Percentiles rank a stretch among this genome's conserved stretches.
phyloP scores from a whole-genome alignment of 192 early-diverging fungal species.

The Backusella macrospora region DNA sequence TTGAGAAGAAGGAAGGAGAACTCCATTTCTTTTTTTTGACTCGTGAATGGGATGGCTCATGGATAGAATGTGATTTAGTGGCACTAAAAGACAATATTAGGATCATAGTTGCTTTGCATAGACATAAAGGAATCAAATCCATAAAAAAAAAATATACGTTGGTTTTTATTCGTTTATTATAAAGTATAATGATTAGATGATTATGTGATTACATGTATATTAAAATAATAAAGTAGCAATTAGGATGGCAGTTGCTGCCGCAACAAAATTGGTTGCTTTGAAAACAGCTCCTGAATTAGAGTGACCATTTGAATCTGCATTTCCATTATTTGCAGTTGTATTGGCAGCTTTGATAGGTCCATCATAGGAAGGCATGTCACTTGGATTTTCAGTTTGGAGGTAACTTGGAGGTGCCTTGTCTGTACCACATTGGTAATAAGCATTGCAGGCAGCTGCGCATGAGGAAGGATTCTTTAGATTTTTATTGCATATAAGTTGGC shows the following conservation, averaged over 20 bases:
- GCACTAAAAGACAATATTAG: too few species aligned
- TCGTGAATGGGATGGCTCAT: too few species aligned
- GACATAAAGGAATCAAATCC: too few species aligned
- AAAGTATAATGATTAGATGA: neutral
- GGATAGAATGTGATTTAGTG: too few species aligned
- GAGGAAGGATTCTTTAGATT: conserved; percentile 9
- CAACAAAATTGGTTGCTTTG: conserved; percentile 14
- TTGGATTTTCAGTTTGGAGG: conserved; percentile 25
- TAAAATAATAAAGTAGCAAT: conserved; percentile 16
- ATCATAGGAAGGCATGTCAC: conserved; percentile 31
- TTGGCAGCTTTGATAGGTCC: conserved; percentile 18
- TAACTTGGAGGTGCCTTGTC: conserved; percentile 36
- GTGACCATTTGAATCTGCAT: neutral
- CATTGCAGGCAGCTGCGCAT: conserved; percentile 32
- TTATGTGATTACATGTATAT: neutral
- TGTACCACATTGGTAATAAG: conserved; percentile 34
- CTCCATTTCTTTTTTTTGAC: too few species aligned
- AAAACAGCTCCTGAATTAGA: conserved; percentile 12
- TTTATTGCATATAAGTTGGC: conserved; percentile 25
- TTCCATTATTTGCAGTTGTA: conserved; percentile 4
- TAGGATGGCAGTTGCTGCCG: conserved; percentile 3
- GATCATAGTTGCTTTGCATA: too few species aligned
- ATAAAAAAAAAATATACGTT: neutral
- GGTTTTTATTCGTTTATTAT: neutral
- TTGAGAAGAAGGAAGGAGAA: too few species aligned